A percentile compares a stretch with the other conserved stretches of the same genome.
Conservation (phyloP, 2,329 filamentous ascomycete genomes). For the Ceratocystiopsis sp. region DNA sequence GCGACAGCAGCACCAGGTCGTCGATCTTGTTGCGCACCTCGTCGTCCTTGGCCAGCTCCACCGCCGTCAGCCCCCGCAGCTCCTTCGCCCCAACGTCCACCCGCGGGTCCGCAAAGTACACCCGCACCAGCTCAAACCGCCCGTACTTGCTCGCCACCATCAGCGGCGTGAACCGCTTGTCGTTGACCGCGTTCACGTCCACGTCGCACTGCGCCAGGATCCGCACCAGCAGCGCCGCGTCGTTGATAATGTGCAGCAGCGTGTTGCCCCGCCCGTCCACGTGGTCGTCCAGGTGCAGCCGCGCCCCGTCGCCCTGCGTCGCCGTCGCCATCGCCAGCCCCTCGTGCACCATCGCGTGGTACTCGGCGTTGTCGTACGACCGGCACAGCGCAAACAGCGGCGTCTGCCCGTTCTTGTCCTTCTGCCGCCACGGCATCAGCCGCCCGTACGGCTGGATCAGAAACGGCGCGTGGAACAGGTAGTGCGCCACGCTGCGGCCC, state of each 20-base stretch:
- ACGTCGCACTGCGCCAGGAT: slow-evolving; percentile 76
- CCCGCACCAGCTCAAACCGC: slow-evolving; percentile 78
- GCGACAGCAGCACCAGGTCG: slow-evolving; percentile 72
- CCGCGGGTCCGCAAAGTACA: slow-evolving; percentile 70
- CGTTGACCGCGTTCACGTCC: slow-evolving; percentile 91
- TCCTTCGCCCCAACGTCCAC: slow-evolving; percentile 78
- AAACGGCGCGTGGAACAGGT: slow-evolving; percentile 77
- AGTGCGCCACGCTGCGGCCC: slow-evolving; percentile 85
- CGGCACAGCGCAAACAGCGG: slow-evolving; percentile 87
- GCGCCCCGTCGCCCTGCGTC: slow-evolving; percentile 59
- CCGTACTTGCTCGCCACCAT: slow-evolving; percentile 99
- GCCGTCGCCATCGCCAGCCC: slow-evolving; percentile 58
- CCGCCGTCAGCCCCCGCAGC: slow-evolving; percentile 73
- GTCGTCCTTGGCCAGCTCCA: slow-evolving; percentile 94
- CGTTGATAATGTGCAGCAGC: slow-evolving; percentile 85
- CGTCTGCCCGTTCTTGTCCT: slow-evolving; percentile 95
- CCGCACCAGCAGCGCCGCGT: slow-evolving; percentile 55
- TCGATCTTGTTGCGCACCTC: slow-evolving; percentile 94
- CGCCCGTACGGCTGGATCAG: slow-evolving; percentile 63
- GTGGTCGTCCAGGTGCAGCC: slow-evolving; percentile 84
- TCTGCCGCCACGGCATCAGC: slow-evolving; percentile 72
- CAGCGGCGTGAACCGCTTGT: slow-evolving; percentile 83
- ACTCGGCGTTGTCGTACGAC: slow-evolving; percentile 84
- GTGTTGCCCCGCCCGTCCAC: slow-evolving; percentile 89
- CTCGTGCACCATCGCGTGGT: slow-evolving; percentile 71